Base-by-base conservation (phyloP, 495 filamentous ascomycete species). In the Aspergillus taichungensis region DNA sequence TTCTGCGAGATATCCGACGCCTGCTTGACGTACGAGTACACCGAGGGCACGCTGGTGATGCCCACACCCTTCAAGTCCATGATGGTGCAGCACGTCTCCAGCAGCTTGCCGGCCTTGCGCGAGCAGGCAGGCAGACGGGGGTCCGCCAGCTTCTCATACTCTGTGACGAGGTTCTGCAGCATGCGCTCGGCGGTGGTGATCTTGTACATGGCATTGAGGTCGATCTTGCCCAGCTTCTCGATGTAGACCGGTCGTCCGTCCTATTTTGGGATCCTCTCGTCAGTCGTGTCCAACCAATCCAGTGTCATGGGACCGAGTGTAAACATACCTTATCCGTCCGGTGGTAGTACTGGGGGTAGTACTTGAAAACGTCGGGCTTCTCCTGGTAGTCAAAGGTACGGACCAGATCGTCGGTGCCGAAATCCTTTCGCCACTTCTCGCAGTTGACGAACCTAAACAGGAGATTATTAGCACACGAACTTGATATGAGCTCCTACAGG, bases 311-410 rank as follows among this genome's bases (percentile, higher is more conserved):
- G 12, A 34, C 29, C 43, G 36, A 24, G 29, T 31, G 24, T 14
- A 34, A 42, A 52, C 66, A 28, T 67, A 92, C 90, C 76, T 94
- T 95, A 69, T 98, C 92, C 6, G 88, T 98, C 73, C 94, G 95
- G 77, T 98, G 92, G 66, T 98, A 98, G 74, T 92, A 98, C 72
- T 98, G 92, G 3, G 90, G 88, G 64, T 98, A 98, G 74, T 84
- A 96, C 62, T 91, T 69, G 71, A 89, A 92, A 37, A 98, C 77
- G 58, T 88, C 57, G 39, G 76, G 67, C 76, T 95, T 95, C 77
- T 96, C 94, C 24, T 69, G 74, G 65, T 95, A 95, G 33, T 90
- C 80, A 72, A 94, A 98, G 42, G 70, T 83, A 37, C 74, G 74
- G 43, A 87, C 76, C 12, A 91, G 77, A 34, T 94, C 75, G 64